A percentile compares a stretch with the other conserved stretches of the same genome.
phyloP scores from a whole-genome alignment of 495 filamentous ascomycete species.

The Podospora australis region DNA sequence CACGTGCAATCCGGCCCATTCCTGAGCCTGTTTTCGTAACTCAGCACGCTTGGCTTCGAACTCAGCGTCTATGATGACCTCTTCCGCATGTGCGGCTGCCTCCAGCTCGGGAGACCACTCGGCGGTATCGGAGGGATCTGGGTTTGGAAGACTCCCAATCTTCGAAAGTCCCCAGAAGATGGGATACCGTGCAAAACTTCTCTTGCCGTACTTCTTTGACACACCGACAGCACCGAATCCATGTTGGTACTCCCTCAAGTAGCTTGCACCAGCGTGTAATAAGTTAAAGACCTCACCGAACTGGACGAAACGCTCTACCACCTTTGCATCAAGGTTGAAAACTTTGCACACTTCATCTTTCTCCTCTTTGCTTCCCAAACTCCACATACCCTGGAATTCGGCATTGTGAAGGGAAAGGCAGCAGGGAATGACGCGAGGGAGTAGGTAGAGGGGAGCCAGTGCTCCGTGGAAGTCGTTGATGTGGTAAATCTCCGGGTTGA shows the following conservation, averaged over 20 bases:
- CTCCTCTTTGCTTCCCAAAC: conserved; percentile 57
- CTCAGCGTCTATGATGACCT: conserved; percentile 47
- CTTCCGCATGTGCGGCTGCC: conserved; percentile 29
- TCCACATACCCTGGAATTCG: conserved; percentile 68
- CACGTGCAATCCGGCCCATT: conserved; percentile 62
- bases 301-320: conserved; percentile 52
- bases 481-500: conserved; percentile 65
- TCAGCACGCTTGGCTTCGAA: conserved; percentile 50
- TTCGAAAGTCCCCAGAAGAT: conserved; percentile 71
- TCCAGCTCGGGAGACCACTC: conserved; percentile 50
- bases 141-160: conserved; percentile 64
- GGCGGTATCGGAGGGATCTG: conserved; percentile 64
- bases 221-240: conserved; percentile 71
- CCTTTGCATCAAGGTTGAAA: conserved; percentile 51
- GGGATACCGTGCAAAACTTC: conserved; percentile 65
- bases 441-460: conserved; percentile 59
- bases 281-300: conserved; percentile 66
- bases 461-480: conserved; percentile 77
- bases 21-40: conserved; percentile 60
- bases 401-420: conserved; percentile 49
- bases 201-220: conserved; percentile 66
- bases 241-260: conserved; percentile 65
- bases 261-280: conserved; percentile 63
- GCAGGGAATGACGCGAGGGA: conserved; percentile 53
- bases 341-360: conserved; percentile 60